phyloP scores from a whole-genome alignment of 1,284 basidiomycete genomes.

The Leccinum fuscescens region DNA sequence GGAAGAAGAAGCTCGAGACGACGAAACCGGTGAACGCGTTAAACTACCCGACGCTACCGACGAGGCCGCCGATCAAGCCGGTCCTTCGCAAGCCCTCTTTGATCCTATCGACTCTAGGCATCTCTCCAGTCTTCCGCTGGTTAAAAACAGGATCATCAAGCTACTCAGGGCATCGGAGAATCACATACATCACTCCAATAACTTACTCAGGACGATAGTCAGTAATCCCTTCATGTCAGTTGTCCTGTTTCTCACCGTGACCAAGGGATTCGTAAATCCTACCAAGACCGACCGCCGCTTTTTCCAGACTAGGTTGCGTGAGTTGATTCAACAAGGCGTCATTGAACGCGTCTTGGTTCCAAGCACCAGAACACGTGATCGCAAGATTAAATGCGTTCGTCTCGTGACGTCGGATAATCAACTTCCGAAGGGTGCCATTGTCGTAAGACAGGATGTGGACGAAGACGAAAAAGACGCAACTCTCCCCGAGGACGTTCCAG shows the following conservation, averaged over 20 bases:
- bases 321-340: slow-evolving; percentile 65
- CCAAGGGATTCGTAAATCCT: slow-evolving; percentile 69
- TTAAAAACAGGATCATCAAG: slow-evolving; percentile 65
- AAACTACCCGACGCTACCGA: slow-evolving; percentile 30
- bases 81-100: slow-evolving; percentile 44
- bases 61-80: slow-evolving; percentile 29
- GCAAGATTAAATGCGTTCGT: slow-evolving; percentile 60
- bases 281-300: slow-evolving; percentile 73
- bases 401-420: slow-evolving; percentile 42
- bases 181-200: slow-evolving; percentile 63
- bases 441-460: slow-evolving; percentile 37
- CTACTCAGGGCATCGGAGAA: slow-evolving; percentile 67
- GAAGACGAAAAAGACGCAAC: slow-evolving; percentile 42
- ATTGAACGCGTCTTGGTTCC: slow-evolving; percentile 73
- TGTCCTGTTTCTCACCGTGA: slow-evolving; percentile 8
- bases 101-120: slow-evolving; percentile 73
- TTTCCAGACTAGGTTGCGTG: slow-evolving; percentile 68
- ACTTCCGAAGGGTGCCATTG: slow-evolving; percentile 35
- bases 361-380: slow-evolving; percentile 44
- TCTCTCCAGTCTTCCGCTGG: slow-evolving; percentile 66
- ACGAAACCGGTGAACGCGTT: slow-evolving; percentile 32
- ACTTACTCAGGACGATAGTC: slow-evolving; percentile 69
- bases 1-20: slow-evolving; percentile 56
- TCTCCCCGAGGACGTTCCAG: slow-evolving; percentile 19
- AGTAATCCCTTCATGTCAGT: slow-evolving; percentile 26